Conservation (phyloP, 176 grass and related monocot genomes). For the Oryza australiensis region DNA sequence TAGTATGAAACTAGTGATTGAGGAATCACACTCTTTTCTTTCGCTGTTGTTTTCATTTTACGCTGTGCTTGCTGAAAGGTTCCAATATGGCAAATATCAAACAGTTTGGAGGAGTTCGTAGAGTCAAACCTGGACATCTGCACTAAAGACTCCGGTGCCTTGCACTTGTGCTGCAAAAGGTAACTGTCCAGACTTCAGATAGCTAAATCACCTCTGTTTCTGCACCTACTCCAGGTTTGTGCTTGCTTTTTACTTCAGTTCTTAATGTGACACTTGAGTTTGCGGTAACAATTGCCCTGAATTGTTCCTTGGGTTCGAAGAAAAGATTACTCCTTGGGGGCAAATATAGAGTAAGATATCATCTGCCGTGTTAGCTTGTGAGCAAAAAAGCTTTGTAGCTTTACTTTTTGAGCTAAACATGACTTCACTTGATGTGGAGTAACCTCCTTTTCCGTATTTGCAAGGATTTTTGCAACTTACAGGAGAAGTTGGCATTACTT, state of each 20-base stretch:
- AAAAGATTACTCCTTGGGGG: no score
- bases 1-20: neutral
- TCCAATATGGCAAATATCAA: neutral
- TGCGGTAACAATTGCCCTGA: neutral
- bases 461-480: neutral
- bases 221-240: neutral
- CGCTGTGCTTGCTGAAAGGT: constrained; percentile 9
- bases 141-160: neutral
- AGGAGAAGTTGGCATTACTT: constrained; percentile 2
- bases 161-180: constrained; percentile 1
- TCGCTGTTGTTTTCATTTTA: neutral
- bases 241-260: neutral
- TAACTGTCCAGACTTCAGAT: constrained; percentile 2
- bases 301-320: neutral
- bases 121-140: neutral
- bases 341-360: neutral
- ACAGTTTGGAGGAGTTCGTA: neutral
- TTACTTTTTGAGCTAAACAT: constrained; percentile 38
- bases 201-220: constrained; percentile 9
- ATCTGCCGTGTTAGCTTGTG: constrained; percentile 16
- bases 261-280: neutral
- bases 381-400: constrained; percentile 23
- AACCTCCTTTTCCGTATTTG: constrained; percentile 20
- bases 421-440: constrained; percentile 17
- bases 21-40: constrained; percentile 16